Conservation (phyloP, 2,329 filamentous ascomycete genomes). For the Tolypocladium cylindrosporum region DNA sequence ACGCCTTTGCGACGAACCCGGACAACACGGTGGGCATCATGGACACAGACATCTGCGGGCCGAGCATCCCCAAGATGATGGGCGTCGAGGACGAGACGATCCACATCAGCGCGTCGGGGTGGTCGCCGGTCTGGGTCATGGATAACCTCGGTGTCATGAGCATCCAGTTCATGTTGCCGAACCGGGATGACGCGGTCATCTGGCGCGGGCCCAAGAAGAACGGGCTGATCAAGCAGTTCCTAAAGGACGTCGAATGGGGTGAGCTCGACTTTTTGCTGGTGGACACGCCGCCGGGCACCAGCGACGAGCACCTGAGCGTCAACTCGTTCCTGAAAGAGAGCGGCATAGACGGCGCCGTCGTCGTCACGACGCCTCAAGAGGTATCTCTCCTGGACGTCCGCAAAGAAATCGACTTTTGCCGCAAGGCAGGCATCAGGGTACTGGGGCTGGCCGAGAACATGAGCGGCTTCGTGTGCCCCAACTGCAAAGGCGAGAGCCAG, state of each 20-base stretch:
- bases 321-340: slow-evolving; percentile 86
- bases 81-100: slow-evolving; percentile 91
- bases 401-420: slow-evolving; percentile 96
- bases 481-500: slow-evolving; percentile 70
- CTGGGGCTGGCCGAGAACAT: slow-evolving; percentile 95
- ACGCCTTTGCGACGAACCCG: slow-evolving; percentile 77
- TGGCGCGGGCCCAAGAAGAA: slow-evolving; percentile 99
- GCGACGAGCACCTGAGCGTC: slow-evolving; percentile 89
- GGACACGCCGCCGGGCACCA: slow-evolving; percentile 91
- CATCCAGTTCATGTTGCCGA: slow-evolving; percentile 96
- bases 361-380: slow-evolving; percentile 93
- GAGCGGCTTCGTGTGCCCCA: slow-evolving; percentile 92
- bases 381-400: slow-evolving; percentile 84
- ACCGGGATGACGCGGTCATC: slow-evolving; percentile 88
- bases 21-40: slow-evolving; percentile 81
- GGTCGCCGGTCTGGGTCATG: slow-evolving; percentile 91
- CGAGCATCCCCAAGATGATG: slow-evolving; percentile 98
- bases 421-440: slow-evolving; percentile 82
- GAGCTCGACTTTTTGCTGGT: slow-evolving; percentile 88
- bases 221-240: slow-evolving; percentile 91
- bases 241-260: slow-evolving; percentile 98
- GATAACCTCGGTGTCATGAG: slow-evolving; percentile 96
- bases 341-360: slow-evolving; percentile 84
- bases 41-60: slow-evolving; percentile 97
- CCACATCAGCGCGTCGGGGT: slow-evolving; percentile 78